A percentile compares a stretch with the other conserved stretches of the same genome.
Evolutionary conservation across 2,329 filamentous ascomycete genomes (phyloP).

Genomic region (Stromatinia cepivora): DNA sequence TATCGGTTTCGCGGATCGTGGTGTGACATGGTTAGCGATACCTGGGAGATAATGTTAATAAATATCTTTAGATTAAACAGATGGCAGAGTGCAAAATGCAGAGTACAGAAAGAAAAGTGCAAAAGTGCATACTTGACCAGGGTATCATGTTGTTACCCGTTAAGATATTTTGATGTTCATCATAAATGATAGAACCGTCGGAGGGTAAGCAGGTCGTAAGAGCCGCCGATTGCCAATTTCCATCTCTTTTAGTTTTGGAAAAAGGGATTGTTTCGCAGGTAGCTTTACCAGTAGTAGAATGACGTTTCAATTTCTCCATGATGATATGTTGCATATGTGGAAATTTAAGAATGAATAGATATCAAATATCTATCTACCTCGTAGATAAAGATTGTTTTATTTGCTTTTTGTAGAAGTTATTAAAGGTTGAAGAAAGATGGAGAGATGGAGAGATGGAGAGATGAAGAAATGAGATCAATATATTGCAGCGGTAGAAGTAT

Average conservation of each 20-base stretch:
- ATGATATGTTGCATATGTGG: background rate
- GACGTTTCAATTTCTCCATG: constrained; percentile 11
- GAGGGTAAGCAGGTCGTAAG: constrained; percentile 13
- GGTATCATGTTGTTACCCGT: constrained; percentile 16
- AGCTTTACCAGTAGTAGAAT: constrained; percentile 14
- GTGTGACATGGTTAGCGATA: constrained; percentile 9
- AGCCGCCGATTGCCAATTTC: constrained; percentile 15
- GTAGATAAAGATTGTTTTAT: too few species aligned
- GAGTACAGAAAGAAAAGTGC: background rate
- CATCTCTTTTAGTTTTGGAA: constrained; percentile 22
- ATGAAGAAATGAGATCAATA: constrained; percentile 14
- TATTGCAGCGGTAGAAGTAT: background rate
- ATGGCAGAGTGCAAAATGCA: background rate
- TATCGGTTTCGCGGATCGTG: constrained; percentile 19
- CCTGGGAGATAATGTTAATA: constrained; percentile 3
- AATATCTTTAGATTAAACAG: background rate
- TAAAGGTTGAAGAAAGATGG: background rate
- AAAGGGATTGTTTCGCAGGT: constrained; percentile 6
- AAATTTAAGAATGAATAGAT: background rate
- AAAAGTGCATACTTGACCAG: background rate
- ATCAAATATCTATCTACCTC: background rate
- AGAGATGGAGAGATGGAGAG: background rate
- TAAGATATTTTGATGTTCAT: constrained; percentile 15
- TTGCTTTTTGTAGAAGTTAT: background rate
- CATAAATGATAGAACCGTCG: constrained; percentile 13